A percentile compares a stretch with the other conserved stretches of the same genome.
Conservation (phyloP, 192 early-diverging fungal genomes). For the Piromyces finnis region DNA sequence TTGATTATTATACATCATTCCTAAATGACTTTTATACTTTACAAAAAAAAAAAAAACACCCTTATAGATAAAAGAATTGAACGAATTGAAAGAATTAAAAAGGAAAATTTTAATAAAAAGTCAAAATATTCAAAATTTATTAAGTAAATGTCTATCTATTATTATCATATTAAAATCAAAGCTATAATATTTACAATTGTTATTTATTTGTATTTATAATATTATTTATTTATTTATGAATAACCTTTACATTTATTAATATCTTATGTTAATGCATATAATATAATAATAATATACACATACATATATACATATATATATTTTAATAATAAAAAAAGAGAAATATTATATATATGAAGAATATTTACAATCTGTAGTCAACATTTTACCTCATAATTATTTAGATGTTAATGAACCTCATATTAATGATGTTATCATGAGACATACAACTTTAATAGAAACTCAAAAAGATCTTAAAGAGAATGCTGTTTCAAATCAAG, state of each 20-base stretch:
- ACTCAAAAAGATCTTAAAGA: conserved; percentile 29
- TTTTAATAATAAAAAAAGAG: conserved; percentile 9
- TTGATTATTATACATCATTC: no score
- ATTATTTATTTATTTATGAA: no score
- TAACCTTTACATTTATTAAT: no score
- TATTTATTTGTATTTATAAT: no score
- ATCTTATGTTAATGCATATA: no score
- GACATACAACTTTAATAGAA: conserved; percentile 37
- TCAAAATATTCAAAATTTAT: conserved; percentile 17
- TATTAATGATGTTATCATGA: conserved; percentile 40
- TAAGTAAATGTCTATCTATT: conserved; percentile 21
- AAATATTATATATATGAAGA: conserved; percentile 31
- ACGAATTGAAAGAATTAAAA: conserved; percentile 13
- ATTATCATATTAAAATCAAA: neutral
- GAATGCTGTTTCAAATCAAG: conserved; percentile 29
- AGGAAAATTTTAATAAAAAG: conserved; percentile 18
- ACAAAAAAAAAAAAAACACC: no score
- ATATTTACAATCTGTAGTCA: conserved; percentile 36
- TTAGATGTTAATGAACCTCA: conserved; percentile 42
- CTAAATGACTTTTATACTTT: no score
- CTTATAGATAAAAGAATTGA: conserved; percentile 31
- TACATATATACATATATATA: conserved; percentile 1
- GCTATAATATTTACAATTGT: no score
- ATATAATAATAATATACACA: neutral
- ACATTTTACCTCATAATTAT: conserved; percentile 33